Base-by-base conservation (phyloP, 2,329 filamentous ascomycete species). In the Alternaria tenuissima region DNA sequence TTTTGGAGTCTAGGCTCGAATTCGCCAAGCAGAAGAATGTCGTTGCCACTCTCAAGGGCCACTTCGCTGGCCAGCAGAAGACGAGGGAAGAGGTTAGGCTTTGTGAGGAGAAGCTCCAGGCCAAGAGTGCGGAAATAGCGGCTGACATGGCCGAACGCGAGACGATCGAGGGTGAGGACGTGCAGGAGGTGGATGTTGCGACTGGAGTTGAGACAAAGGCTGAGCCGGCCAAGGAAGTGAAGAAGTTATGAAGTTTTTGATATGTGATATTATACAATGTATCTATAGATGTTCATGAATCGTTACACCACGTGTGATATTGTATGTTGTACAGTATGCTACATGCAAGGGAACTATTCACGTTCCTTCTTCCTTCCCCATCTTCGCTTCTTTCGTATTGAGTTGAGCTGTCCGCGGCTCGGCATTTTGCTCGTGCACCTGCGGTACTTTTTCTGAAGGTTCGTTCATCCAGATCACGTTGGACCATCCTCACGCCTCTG, bases 231-330 rank as follows among this genome's bases (percentile, higher is more conserved):
- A 61, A 55, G 30, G 43, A 60, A 41, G 60, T 63, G 36, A 60
- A 64, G 59, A 65, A 39, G 53, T 62, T 48, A 59, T 28, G 46
- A 52, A 8, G 5, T 12, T 41, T 39, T 30, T 58, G 9, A 12
- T 41, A 14, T 34, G 26, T 61, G 54, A 59, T 60, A 61, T 61
- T 63, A 58, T 66, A 68, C 60, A 64, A 47, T 64, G 48, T 63
- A 67, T 61, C 42, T 58, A 61, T 67, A 65, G 51, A 68, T 46
- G 41, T 52, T 64, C 48, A 51, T 59, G 20, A 49, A 28, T 61
- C 61, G 61, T 56, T 41, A 48, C 42, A 52, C 53, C 60, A 53
- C 43, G 56, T 46, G 28, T 57, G 34, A 20, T 58, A 41, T 34
- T 52, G 39, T 34, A 49, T 47, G 24, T 42, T 52, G 38, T 61